Conservation (phyloP, 169 alveolate species). For the Miamiensis avidus region DNA sequence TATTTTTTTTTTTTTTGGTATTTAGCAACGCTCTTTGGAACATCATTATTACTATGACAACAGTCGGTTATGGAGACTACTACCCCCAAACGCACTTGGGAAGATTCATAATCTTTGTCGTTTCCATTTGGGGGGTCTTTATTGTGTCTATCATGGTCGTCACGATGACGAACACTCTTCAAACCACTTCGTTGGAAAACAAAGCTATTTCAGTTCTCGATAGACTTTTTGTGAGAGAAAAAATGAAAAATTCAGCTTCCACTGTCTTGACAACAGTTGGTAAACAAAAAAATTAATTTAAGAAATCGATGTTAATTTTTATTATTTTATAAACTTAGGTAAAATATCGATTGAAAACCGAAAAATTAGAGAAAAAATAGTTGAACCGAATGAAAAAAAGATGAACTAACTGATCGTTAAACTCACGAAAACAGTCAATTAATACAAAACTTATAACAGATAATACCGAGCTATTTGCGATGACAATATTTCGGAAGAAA, state of each 20-base stretch:
- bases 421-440: conserved; percentile 2
- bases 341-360: not conserved
- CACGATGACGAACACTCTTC: conserved; percentile 63
- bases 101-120: conserved; percentile 66
- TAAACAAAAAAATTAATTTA: not conserved
- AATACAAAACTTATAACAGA: conserved; percentile 20
- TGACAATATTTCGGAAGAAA: conserved; percentile 24
- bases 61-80: conserved; percentile 86
- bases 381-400: conserved; percentile 4
- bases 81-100: conserved; percentile 71
- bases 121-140: conserved; percentile 79
- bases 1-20: not conserved
- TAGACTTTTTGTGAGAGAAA: conserved; percentile 73
- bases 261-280: conserved; percentile 48
- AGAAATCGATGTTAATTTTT: not conserved
- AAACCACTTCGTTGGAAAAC: conserved; percentile 63
- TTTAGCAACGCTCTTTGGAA: conserved; percentile 73
- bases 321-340: not conserved
- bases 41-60: conserved; percentile 70
- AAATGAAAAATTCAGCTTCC: conserved; percentile 70
- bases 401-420: conserved; percentile 25
- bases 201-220: conserved; percentile 69
- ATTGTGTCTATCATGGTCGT: conserved; percentile 80
- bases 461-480: conserved; percentile 15
- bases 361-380: conserved; percentile 8